These are phyloP conservation scores for Fraxinus velutina DNA, from an alignment of 305 asterid species.

Conservation along the genomic window DNA sequence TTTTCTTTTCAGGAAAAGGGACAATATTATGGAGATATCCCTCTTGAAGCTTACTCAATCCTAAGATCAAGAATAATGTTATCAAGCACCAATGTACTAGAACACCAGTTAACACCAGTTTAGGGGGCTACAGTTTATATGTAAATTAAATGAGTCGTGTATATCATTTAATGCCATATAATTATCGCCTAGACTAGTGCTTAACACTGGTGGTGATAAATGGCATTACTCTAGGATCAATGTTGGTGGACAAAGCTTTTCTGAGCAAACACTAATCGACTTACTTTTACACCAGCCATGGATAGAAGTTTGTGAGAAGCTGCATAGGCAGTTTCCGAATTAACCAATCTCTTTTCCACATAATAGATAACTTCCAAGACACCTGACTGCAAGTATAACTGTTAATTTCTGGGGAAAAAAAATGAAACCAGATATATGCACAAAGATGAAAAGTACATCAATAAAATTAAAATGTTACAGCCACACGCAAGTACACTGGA, in stretches of 20 bases:
- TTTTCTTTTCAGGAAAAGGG: not conserved
- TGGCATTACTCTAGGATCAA: not conserved
- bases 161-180: not conserved
- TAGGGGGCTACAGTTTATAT: not conserved
- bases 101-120: not conserved
- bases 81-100: not conserved
- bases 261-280: conserved; percentile 22
- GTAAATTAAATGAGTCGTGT: not conserved
- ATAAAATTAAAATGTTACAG: not conserved
- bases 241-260: conserved; percentile 8
- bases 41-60: not conserved
- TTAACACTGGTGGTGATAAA: not conserved
- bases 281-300: conserved; percentile 69
- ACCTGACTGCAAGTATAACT: conserved; percentile 61
- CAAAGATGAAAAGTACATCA: conserved; percentile 5
- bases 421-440: not conserved
- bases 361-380: conserved; percentile 80
- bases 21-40: not conserved
- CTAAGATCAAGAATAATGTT: not conserved
- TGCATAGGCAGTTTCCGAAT: conserved; percentile 54
- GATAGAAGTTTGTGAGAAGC: conserved; percentile 71
- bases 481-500: not conserved
- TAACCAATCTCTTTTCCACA: conserved; percentile 66
- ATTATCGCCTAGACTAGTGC: not conserved
- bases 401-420: not conserved